Percentiles rank a stretch among this genome's conserved stretches.
These are phyloP conservation scores for Xylariaceae sp. DNA, from an alignment of 2,329 filamentous ascomycete species.

Conservation along the genomic window DNA sequence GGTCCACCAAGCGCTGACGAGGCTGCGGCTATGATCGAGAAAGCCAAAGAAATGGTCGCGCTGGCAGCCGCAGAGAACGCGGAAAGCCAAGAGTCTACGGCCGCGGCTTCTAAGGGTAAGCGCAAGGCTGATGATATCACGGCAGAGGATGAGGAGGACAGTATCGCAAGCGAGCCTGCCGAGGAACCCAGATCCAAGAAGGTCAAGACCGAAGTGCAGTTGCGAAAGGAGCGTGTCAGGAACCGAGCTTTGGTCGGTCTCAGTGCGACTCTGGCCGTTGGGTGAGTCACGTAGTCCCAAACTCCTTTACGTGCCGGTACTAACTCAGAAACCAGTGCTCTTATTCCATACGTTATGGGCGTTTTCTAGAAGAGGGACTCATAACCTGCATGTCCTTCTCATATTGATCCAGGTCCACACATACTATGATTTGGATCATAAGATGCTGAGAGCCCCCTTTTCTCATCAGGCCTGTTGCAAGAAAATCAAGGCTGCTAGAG, in stretches of 20 bases:
- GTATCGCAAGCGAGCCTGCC: conserved; percentile 45
- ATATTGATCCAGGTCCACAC: conserved; percentile 11
- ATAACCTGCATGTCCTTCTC: conserved; percentile 4
- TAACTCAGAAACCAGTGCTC: conserved; percentile 29
- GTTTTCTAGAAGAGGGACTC: conserved; percentile 36
- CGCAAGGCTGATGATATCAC: conserved; percentile 71
- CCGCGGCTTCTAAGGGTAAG: conserved; percentile 54
- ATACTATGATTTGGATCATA: not conserved
- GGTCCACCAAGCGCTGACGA: conserved; percentile 73
- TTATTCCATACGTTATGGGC: conserved; percentile 51
- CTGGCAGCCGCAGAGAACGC: conserved; percentile 55
- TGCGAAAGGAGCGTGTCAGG: conserved; percentile 82
- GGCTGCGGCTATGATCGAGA: conserved; percentile 76
- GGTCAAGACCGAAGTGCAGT: conserved; percentile 72
- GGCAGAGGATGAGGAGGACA: conserved; percentile 57
- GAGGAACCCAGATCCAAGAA: conserved; percentile 64
- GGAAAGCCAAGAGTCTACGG: conserved; percentile 36
- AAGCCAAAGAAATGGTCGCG: conserved; percentile 85
- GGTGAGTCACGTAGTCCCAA: conserved; percentile 57
- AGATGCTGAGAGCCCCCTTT: too few relatives aligned
- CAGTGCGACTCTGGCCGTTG: conserved; percentile 80
- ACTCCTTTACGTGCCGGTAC: not conserved
- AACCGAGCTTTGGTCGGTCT: conserved; percentile 82
- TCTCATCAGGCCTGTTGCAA: too few relatives aligned
- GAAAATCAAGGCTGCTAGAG: too few relatives aligned